phyloP scores from a whole-genome alignment of 139 green algal species.

The Chlamydomonas eustigma region DNA sequence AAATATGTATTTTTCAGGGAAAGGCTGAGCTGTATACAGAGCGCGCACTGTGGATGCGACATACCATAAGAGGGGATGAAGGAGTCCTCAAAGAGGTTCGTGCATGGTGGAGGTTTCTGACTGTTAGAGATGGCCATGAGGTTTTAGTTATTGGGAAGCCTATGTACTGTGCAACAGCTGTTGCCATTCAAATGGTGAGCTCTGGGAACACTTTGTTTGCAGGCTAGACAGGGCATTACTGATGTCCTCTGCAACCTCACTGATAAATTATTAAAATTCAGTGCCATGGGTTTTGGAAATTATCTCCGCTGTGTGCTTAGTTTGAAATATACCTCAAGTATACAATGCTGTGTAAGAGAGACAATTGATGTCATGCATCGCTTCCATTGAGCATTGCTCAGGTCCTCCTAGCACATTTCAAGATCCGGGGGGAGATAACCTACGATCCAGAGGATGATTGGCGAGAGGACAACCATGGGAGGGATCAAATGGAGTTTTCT shows the following conservation, averaged over 20 bases:
- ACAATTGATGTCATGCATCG: too few relatives aligned
- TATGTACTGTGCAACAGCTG: neutral
- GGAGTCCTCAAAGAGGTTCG: neutral
- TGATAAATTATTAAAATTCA: too few relatives aligned
- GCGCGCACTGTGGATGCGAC: neutral
- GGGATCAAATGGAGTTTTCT: neutral
- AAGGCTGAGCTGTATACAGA: conserved; percentile 8
- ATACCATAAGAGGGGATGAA: neutral
- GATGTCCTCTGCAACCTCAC: too few relatives aligned
- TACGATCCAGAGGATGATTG: neutral
- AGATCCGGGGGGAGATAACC: neutral
- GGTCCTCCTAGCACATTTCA: neutral
- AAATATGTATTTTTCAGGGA: too few relatives aligned
- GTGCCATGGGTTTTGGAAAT: too few relatives aligned
- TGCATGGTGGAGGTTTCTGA: neutral
- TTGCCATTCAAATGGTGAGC: neutral
- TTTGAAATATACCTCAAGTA: too few relatives aligned
- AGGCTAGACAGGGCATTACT: too few relatives aligned
- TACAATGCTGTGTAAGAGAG: too few relatives aligned
- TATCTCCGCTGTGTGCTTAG: too few relatives aligned
- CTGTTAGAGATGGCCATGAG: neutral
- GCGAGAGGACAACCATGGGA: neutral
- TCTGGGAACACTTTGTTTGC: too few relatives aligned
- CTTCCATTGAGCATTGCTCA: neutral
- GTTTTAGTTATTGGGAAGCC: neutral